phyloP scores from a whole-genome alignment of 805 yeast species.

The Candida boleticola region DNA sequence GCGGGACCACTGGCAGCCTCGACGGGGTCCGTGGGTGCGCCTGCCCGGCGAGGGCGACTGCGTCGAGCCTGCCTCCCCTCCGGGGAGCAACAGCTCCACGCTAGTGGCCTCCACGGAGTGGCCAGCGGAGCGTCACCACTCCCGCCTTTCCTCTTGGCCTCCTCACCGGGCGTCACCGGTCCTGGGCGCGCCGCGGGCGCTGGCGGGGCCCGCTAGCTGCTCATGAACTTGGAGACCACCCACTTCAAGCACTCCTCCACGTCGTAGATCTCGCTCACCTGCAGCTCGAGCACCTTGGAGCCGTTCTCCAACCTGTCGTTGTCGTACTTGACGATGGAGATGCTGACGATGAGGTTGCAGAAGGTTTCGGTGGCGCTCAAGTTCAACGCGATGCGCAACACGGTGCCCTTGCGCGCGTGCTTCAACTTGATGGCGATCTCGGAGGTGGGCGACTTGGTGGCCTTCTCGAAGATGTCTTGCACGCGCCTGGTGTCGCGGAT shows the following conservation, averaged over 20 bases:
- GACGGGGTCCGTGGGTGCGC: too few relatives aligned
- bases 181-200: too few relatives aligned
- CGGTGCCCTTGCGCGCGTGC: slow-evolving; percentile 11
- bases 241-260: slow-evolving; percentile 57
- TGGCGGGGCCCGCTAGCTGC: too few relatives aligned
- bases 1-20: too few relatives aligned
- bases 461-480: slow-evolving; percentile 36
- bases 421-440: slow-evolving; percentile 21
- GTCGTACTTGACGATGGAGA: slow-evolving; percentile 36
- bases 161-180: too few relatives aligned
- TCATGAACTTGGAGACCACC: slow-evolving; percentile 41
- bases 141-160: too few relatives aligned
- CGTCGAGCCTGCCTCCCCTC: too few relatives aligned
- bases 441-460: slow-evolving; percentile 38
- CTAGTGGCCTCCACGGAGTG: too few relatives aligned
- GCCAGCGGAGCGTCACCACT: too few relatives aligned
- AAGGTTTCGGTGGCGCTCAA: slow-evolving; percentile 41
- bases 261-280: slow-evolving; percentile 50
- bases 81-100: too few relatives aligned
- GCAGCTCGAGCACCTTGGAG: slow-evolving; percentile 41
- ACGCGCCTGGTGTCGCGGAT: slow-evolving; percentile 9
- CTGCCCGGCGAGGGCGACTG: too few relatives aligned
- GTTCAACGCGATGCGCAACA: slow-evolving; percentile 26
- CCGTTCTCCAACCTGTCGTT: slow-evolving; percentile 31
- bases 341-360: slow-evolving; percentile 35